A percentile compares a stretch with the other conserved stretches of the same genome.
Conservation (phyloP, 2,329 filamentous ascomycete genomes). For the Fusarium papillatum region DNA sequence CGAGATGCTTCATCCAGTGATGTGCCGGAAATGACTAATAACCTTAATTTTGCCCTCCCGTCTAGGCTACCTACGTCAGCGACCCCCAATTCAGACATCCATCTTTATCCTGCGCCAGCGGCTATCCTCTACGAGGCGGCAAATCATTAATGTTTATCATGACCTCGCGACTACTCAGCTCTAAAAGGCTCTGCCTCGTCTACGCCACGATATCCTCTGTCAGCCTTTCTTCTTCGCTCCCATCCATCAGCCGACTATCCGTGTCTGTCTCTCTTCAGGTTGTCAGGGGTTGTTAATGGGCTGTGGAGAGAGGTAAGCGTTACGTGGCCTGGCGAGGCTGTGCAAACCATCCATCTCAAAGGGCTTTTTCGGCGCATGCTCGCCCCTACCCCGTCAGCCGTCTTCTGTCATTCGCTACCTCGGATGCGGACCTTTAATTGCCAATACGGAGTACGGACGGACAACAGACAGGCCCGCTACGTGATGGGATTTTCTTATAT, state of each 20-base stretch:
- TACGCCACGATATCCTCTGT: conserved; percentile 1
- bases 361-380: not conserved
- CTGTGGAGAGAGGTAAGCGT: conserved; percentile 3
- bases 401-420: not conserved
- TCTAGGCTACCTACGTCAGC: conserved; percentile 13
- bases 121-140: not conserved
- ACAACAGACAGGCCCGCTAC: not conserved
- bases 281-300: not conserved
- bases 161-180: not conserved
- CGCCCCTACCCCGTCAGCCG: not conserved
- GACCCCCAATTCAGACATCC: not conserved
- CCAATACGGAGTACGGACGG: conserved; percentile 17
- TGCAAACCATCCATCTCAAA: conserved; percentile 23
- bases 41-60: conserved; percentile 31
- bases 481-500: not conserved
- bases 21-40: conserved; percentile 16
- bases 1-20: conserved; percentile 21
- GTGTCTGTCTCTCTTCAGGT: not conserved
- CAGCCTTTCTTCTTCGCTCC: not conserved
- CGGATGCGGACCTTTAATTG: conserved; percentile 14
- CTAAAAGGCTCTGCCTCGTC: not conserved
- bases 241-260: not conserved
- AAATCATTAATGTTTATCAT: not conserved
- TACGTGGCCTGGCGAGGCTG: conserved; percentile 42
- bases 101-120: not conserved